Percentiles rank a stretch among this genome's conserved stretches.
Evolutionary conservation across 2,329 filamentous ascomycete genomes (phyloP).

Genomic region (Penicillium crustosum): DNA sequence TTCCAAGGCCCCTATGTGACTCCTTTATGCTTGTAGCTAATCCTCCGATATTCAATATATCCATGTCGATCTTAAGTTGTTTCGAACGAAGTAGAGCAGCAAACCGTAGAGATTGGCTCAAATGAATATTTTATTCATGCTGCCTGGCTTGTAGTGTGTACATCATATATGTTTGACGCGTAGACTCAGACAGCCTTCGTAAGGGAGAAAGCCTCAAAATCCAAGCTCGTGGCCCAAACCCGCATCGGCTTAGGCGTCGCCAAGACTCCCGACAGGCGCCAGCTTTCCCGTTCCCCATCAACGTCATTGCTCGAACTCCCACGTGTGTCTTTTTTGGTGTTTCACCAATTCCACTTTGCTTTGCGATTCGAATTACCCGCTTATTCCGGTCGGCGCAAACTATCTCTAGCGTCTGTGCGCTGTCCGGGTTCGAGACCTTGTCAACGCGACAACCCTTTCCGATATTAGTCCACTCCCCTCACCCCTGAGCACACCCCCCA

Average conservation of each 20-base stretch:
- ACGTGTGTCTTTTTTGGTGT: slow-evolving; percentile 14
- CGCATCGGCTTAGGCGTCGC: slow-evolving; percentile 28
- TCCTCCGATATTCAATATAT: not conserved
- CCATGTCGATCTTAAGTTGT: not conserved
- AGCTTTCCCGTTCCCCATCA: slow-evolving; percentile 36
- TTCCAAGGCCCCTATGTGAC: not conserved
- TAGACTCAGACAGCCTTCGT: not conserved
- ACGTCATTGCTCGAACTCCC: slow-evolving; percentile 34
- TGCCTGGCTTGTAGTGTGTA: not conserved
- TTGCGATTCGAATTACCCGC: not conserved
- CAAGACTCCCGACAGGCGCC: slow-evolving; percentile 37
- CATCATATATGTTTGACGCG: not conserved
- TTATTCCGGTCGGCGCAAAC: slow-evolving; percentile 14
- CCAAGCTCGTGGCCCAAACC: slow-evolving; percentile 2
- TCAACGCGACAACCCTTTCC: slow-evolving; percentile 8
- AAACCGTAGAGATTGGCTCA: not conserved
- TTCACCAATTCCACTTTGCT: slow-evolving; percentile 4
- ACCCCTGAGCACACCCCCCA: slow-evolving; percentile 37
- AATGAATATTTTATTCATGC: not conserved
- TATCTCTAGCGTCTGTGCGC: slow-evolving; percentile 18
- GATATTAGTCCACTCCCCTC: slow-evolving; percentile 13
- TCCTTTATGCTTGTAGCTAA: not conserved
- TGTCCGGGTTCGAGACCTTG: slow-evolving; percentile 26
- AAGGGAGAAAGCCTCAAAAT: not conserved
- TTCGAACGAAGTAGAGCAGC: not conserved